Evolutionary conservation across 495 filamentous ascomycete species (phyloP).

Genomic region (Hypoxylon fragiforme): DNA sequence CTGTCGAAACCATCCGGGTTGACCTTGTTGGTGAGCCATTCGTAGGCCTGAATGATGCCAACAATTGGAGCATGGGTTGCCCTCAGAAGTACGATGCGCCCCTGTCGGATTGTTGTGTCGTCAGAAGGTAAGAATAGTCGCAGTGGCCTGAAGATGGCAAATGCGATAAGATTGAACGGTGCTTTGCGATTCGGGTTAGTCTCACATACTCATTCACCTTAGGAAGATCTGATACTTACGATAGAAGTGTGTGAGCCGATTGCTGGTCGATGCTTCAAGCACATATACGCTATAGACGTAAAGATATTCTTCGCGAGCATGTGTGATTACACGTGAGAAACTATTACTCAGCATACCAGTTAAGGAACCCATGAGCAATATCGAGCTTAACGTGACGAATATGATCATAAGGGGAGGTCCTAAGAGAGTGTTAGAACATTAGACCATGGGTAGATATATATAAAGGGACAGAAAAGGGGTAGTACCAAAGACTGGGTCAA

Average conservation of each 20-base stretch:
- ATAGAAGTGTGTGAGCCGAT: constrained; percentile 81
- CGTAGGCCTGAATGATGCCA: constrained; percentile 52
- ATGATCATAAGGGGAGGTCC: constrained; percentile 74
- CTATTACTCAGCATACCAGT: constrained; percentile 92
- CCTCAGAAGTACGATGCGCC: constrained; percentile 78
- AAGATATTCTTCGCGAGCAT: constrained; percentile 80
- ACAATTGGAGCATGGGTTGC: constrained; percentile 60
- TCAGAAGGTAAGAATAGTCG: constrained; percentile 74
- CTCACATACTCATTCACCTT: constrained; percentile 15
- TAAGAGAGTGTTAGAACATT: constrained; percentile 48
- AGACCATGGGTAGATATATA: constrained; percentile 41
- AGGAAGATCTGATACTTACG: constrained; percentile 42
- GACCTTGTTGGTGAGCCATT: constrained; percentile 43
- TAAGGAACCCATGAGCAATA: constrained; percentile 86
- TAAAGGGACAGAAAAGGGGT: constrained; percentile 4
- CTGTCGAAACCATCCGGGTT: constrained; percentile 30
- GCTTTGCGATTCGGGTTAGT: constrained; percentile 31
- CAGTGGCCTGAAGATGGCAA: constrained; percentile 80
- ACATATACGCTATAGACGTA: constrained; percentile 79
- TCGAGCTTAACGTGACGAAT: constrained; percentile 86
- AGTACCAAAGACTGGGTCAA: constrained; percentile 49
- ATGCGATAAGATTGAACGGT: constrained; percentile 76
- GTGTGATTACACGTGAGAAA: constrained; percentile 74
- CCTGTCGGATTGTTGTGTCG: constrained; percentile 64
- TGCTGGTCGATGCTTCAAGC: constrained; percentile 76